Conservation (phyloP, 2,329 filamentous ascomycete species). For the Claviceps purpurea region DNA sequence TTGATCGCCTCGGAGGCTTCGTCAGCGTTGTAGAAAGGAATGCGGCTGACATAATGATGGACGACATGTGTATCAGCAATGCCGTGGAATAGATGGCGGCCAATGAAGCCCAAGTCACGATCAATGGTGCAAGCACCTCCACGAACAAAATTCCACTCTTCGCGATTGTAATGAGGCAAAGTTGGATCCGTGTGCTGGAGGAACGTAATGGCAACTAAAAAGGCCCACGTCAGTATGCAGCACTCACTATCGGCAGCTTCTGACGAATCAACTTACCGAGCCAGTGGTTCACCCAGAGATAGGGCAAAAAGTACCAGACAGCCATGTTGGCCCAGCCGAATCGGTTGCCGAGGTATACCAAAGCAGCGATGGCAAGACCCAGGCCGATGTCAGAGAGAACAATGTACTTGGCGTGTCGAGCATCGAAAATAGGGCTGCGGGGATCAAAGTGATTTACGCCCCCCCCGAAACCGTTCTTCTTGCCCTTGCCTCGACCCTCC, state of each 20-base stretch:
- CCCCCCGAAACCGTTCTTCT: constrained; percentile 64
- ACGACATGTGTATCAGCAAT: constrained; percentile 97
- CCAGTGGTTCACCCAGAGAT: constrained; percentile 99
- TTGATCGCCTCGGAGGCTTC: constrained; percentile 92
- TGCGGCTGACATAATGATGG: constrained; percentile 92
- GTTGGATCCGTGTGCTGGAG: constrained; percentile 93
- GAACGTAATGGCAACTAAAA: constrained; percentile 86
- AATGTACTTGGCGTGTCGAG: constrained; percentile 79
- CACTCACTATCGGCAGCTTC: background rate
- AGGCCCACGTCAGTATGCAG: background rate
- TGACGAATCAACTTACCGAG: constrained; percentile 52
- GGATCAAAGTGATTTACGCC: constrained; percentile 96
- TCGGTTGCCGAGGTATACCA: constrained; percentile 57
- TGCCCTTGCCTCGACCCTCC: constrained; percentile 88
- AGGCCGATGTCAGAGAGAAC: constrained; percentile 76
- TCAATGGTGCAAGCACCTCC: constrained; percentile 93
- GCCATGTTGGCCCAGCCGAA: constrained; percentile 79
- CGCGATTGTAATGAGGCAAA: constrained; percentile 79
- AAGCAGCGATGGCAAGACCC: constrained; percentile 42
- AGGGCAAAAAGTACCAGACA: constrained; percentile 91
- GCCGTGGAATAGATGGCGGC: constrained; percentile 79
- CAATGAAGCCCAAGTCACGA: constrained; percentile 93
- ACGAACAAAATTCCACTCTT: constrained; percentile 84
- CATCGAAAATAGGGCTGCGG: constrained; percentile 77
- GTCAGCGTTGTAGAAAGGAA: constrained; percentile 93